These are phyloP conservation scores for Hevea brasiliensis DNA, from an alignment of 345 rosid genomes.

Conservation along the genomic window DNA sequence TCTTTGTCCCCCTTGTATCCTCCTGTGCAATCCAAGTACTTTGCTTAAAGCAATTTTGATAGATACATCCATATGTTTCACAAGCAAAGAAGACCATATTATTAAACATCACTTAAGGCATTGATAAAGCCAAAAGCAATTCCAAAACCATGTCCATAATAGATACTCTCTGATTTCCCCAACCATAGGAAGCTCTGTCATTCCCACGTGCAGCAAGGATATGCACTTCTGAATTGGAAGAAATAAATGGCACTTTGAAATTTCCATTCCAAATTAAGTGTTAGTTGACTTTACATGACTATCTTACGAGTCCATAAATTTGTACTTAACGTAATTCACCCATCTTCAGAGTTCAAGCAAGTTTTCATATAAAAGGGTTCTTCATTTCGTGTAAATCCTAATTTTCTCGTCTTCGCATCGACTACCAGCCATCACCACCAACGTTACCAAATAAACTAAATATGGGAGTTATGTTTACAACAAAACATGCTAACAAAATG, in stretches of 20 bases:
- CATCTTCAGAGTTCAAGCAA: no score
- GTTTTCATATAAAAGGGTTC: no score
- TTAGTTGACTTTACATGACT: not conserved
- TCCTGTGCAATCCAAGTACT: conserved; percentile 44
- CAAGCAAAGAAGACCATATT: not conserved
- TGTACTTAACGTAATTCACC: no score
- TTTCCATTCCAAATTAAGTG: not conserved
- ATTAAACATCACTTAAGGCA: not conserved
- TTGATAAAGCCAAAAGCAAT: not conserved
- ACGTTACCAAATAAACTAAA: no score
- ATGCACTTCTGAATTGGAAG: not conserved
- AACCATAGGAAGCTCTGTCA: not conserved
- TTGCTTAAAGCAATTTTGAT: not conserved
- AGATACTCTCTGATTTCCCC: not conserved
- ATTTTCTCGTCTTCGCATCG: no score
- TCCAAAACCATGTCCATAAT: not conserved
- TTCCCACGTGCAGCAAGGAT: not conserved
- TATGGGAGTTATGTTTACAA: no score
- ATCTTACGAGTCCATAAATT: not conserved
- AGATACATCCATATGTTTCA: no score
- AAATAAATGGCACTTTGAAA: not conserved
- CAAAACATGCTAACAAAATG: no score
- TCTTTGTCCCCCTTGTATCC: conserved; percentile 72
- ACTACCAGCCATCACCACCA: no score
- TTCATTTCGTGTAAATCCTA: no score